Evolutionary conservation across 176 grass and related monocot species (phyloP).

Genomic region (Chloris gayana): DNA sequence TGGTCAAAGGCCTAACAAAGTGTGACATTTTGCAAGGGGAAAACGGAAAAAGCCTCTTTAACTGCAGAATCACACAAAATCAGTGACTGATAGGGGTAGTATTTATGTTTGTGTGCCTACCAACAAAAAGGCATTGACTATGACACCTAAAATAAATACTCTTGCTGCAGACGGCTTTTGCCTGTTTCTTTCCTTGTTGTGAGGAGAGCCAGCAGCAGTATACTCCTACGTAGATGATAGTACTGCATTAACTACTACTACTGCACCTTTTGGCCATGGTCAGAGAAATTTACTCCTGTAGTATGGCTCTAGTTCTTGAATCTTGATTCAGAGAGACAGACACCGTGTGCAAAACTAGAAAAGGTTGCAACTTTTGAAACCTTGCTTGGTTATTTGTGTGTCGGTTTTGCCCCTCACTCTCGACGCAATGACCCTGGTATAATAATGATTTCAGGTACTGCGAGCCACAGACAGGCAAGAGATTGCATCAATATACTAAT

Average conservation of each 20-base stretch:
- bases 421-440: not conserved
- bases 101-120: not conserved
- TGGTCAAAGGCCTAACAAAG: constrained; percentile 43
- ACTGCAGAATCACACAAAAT: constrained; percentile 8
- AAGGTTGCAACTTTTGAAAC: constrained; percentile 53
- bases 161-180: constrained; percentile 21
- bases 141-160: constrained; percentile 42
- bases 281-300: constrained; percentile 42
- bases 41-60: constrained; percentile 32
- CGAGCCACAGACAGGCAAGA: constrained; percentile 12
- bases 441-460: constrained; percentile 37
- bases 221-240: constrained; percentile 6
- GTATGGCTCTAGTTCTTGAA: constrained; percentile 6
- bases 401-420: constrained; percentile 13
- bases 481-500: constrained; percentile 32
- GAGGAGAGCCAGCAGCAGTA: too few species aligned
- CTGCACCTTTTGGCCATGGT: constrained; percentile 46
- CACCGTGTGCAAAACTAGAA: constrained; percentile 46
- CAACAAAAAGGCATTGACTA: constrained; percentile 56
- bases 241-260: constrained; percentile 15
- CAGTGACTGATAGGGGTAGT: not conserved
- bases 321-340: constrained; percentile 17
- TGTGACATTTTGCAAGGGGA: constrained; percentile 27
- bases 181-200: constrained; percentile 33
- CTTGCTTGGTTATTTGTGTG: constrained; percentile 46